These are phyloP conservation scores for Mycena floridula DNA, from an alignment of 768 basidiomycete genomes.

Conservation along the genomic window DNA sequence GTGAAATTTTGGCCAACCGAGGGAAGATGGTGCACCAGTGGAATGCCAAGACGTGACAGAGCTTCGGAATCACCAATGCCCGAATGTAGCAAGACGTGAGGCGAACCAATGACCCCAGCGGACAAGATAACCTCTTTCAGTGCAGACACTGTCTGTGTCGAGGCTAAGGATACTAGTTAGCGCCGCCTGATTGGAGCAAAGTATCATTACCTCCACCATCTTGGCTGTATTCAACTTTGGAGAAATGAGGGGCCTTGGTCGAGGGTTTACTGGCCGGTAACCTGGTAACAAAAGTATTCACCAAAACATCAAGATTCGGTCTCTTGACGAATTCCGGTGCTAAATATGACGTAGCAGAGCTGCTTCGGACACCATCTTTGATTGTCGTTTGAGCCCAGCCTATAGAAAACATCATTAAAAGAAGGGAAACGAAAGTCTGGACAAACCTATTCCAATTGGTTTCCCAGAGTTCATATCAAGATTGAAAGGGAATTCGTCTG, in stretches of 20 bases:
- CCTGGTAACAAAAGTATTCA: too few species aligned
- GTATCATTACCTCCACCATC: neutral
- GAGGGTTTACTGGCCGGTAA: slow-evolving; percentile 1
- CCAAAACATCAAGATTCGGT: too few species aligned
- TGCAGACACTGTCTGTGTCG: slow-evolving; percentile 4
- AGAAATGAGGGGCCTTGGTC: neutral
- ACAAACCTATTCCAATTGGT: too few species aligned
- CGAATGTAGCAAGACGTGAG: slow-evolving; percentile 16
- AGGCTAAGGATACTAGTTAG: neutral
- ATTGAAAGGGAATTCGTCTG: too few species aligned
- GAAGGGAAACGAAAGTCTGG: neutral
- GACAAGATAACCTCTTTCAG: slow-evolving; percentile 17
- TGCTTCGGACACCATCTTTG: too few species aligned
- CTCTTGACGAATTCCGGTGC: too few species aligned
- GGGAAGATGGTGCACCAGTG: slow-evolving; percentile 11
- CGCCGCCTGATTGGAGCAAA: neutral
- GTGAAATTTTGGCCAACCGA: slow-evolving; percentile 14
- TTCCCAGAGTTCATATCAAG: too few species aligned
- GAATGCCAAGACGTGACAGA: slow-evolving; percentile 10
- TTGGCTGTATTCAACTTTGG: too few species aligned
- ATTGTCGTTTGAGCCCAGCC: slow-evolving; percentile 20
- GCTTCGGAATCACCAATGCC: slow-evolving; percentile 12
- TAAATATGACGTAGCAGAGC: too few species aligned
- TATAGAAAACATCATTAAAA: too few species aligned
- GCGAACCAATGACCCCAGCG: slow-evolving; percentile 20